Conservation (phyloP, 75 land plant species). For the Gnetum montanum region DNA sequence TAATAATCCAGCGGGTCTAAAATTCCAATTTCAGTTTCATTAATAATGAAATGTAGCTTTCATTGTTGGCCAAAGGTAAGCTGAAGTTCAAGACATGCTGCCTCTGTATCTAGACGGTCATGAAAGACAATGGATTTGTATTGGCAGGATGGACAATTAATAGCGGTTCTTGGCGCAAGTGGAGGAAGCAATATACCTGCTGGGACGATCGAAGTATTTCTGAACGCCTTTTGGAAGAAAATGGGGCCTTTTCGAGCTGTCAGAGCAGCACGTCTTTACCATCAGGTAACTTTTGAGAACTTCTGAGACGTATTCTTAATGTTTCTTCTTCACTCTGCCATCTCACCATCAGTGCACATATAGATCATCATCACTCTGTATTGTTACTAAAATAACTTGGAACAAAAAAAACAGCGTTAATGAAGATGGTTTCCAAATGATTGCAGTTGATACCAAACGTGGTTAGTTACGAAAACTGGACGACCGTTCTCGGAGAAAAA, state of each 20-base stretch:
- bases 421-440: no score
- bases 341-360: no score
- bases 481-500: slow-evolving; percentile 53
- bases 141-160: slow-evolving; percentile 52
- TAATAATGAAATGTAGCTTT: neutral
- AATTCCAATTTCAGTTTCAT: neutral
- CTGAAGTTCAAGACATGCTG: neutral
- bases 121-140: neutral
- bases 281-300: slow-evolving; percentile 55
- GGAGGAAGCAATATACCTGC: slow-evolving; percentile 76
- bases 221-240: slow-evolving; percentile 57
- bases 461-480: slow-evolving; percentile 72
- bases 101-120: neutral
- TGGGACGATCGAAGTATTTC: slow-evolving; percentile 64
- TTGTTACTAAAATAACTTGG: no score
- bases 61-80: neutral
- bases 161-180: slow-evolving; percentile 73
- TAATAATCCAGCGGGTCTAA: neutral
- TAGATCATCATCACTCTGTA: no score
- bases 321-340: no score
- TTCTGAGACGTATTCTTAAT: no score
- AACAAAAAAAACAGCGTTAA: no score
- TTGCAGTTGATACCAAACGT: slow-evolving; percentile 85
- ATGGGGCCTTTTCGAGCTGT: slow-evolving; percentile 62
- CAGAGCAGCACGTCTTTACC: slow-evolving; percentile 63